Percentiles rank a stretch among this genome's conserved stretches.
phyloP scores from a whole-genome alignment of 163 green algal genomes.

The Prototheca stagnorum region DNA sequence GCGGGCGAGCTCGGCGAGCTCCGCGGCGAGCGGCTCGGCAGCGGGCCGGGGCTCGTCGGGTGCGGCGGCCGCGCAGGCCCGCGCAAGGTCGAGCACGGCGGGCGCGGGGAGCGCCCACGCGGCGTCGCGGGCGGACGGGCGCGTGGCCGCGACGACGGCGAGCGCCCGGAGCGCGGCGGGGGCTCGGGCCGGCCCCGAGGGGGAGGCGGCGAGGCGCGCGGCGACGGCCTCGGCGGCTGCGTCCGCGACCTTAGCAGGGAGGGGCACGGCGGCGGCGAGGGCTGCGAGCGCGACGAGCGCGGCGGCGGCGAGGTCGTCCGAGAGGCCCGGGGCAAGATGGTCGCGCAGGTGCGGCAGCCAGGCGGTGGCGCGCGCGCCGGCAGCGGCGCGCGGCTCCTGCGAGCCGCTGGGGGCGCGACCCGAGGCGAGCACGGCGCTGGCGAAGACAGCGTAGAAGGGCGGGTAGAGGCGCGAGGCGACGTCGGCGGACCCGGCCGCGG shows the following conservation, averaged over 20 bases:
- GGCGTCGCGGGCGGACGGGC: too few species aligned
- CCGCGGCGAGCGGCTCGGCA: too few species aligned
- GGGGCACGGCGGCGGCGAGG: not conserved
- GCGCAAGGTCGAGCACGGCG: too few species aligned
- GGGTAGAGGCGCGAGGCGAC: conserved; percentile 28
- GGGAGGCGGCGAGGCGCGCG: conserved; percentile 2
- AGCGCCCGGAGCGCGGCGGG: not conserved
- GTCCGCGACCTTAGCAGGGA: too few species aligned
- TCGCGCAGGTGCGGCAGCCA: conserved; percentile 8
- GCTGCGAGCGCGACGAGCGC: not conserved
- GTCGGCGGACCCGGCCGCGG: conserved; percentile 5
- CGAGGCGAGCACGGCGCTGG: conserved; percentile 49
- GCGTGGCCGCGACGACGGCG: not conserved
- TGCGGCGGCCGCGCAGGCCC: too few species aligned
- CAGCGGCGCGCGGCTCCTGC: not conserved
- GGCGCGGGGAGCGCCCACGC: too few species aligned
- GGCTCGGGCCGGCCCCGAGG: not conserved
- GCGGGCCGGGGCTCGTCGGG: too few species aligned
- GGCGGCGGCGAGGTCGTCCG: conserved; percentile 1
- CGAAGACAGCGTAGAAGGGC: conserved; percentile 58
- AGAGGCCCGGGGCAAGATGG: conserved; percentile 5
- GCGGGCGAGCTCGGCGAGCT: too few species aligned
- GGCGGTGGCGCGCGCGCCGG: not conserved
- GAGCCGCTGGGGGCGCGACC: not conserved
- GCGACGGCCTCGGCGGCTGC: not conserved